phyloP scores from a whole-genome alignment of 2,329 filamentous ascomycete genomes.

The Penicillium griseofulvum region DNA sequence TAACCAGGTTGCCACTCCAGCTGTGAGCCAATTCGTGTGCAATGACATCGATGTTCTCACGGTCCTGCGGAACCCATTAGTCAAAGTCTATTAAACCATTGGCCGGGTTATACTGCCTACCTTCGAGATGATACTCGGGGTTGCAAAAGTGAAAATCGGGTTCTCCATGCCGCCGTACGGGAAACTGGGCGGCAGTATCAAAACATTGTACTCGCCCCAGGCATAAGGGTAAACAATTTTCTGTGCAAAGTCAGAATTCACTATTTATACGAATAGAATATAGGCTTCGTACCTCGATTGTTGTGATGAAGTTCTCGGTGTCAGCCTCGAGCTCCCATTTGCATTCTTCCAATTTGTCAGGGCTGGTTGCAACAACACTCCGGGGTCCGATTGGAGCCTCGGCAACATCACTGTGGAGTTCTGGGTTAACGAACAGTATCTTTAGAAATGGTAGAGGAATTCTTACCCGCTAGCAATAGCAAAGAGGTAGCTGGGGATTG shows the following conservation, averaged over 20 bases:
- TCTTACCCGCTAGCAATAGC: constrained; percentile 68
- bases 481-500: constrained; percentile 92
- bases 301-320: constrained; percentile 87
- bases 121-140: constrained; percentile 88
- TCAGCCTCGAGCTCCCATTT: constrained; percentile 90
- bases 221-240: constrained; percentile 78
- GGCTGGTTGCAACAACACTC: constrained; percentile 80
- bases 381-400: constrained; percentile 82
- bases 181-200: constrained; percentile 86
- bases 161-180: constrained; percentile 86
- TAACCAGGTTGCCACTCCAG: constrained; percentile 80
- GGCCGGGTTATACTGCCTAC: constrained; percentile 24
- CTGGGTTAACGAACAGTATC: background rate
- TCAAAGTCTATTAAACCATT: background rate
- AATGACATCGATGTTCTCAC: constrained; percentile 93
- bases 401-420: constrained; percentile 66
- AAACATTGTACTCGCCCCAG: constrained; percentile 93
- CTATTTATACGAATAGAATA: background rate
- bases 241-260: constrained; percentile 24
- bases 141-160: constrained; percentile 91
- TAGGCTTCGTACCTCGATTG: constrained; percentile 65
- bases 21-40: constrained; percentile 76
- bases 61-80: constrained; percentile 49
- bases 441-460: background rate
- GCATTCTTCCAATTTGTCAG: constrained; percentile 77